These are phyloP conservation scores for Penicillium paradoxum DNA, from an alignment of 495 filamentous ascomycete species.

Conservation along the genomic window DNA sequence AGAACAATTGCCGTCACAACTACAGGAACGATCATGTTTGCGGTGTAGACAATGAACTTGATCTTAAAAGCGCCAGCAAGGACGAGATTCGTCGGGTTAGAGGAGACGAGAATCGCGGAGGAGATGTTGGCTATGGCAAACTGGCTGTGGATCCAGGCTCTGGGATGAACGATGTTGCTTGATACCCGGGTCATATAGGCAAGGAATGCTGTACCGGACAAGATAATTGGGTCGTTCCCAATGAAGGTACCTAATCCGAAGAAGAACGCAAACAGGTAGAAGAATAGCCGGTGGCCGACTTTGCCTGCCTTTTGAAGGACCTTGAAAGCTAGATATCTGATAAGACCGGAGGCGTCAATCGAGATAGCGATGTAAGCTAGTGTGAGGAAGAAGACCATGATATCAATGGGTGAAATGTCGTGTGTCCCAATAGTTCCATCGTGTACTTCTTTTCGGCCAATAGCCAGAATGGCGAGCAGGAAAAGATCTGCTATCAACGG, in stretches of 20 bases:
- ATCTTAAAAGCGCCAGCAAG: slow-evolving; percentile 63
- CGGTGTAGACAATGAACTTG: slow-evolving; percentile 62
- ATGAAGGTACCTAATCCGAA: slow-evolving; percentile 60
- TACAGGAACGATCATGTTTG: slow-evolving; percentile 65
- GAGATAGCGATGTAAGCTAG: slow-evolving; percentile 72
- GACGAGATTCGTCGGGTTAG: slow-evolving; percentile 69
- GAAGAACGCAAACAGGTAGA: slow-evolving; percentile 66
- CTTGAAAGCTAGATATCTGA: slow-evolving; percentile 60
- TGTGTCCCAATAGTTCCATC: slow-evolving; percentile 58
- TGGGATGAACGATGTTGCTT: slow-evolving; percentile 59
- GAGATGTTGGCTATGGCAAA: slow-evolving; percentile 64
- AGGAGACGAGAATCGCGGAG: slow-evolving; percentile 64
- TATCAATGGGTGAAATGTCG: slow-evolving; percentile 57
- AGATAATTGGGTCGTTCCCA: slow-evolving; percentile 65
- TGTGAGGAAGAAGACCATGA: slow-evolving; percentile 64
- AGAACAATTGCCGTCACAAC: slow-evolving; percentile 56
- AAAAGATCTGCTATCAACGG: slow-evolving; percentile 63
- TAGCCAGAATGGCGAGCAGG: slow-evolving; percentile 57
- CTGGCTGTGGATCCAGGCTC: slow-evolving; percentile 65
- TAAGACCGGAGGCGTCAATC: slow-evolving; percentile 64
- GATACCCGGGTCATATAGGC: slow-evolving; percentile 68
- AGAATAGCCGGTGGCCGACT: slow-evolving; percentile 56
- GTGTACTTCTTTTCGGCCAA: slow-evolving; percentile 54
- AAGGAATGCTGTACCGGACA: slow-evolving; percentile 64
- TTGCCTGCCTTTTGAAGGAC: slow-evolving; percentile 61